Percentiles rank a stretch among this genome's conserved stretches.
Conservation (phyloP, 2,329 filamentous ascomycete species). For the Pseudogymnoascus sp. region DNA sequence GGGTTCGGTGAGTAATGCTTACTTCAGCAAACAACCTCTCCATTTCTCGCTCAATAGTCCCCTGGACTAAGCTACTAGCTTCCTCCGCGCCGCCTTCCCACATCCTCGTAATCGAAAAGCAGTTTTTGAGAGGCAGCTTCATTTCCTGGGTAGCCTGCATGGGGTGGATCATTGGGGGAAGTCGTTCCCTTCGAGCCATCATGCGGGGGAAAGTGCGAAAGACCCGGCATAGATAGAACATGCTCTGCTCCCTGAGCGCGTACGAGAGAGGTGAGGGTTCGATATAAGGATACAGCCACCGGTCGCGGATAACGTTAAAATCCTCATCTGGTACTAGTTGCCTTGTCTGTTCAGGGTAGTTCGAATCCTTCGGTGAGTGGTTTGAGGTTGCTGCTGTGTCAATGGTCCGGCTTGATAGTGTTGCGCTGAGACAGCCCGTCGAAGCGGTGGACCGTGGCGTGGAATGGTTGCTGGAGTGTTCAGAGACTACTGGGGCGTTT, state of each 20-base stretch:
- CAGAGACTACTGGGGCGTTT: not conserved
- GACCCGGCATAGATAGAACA: slow-evolving; percentile 32
- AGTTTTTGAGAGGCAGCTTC: slow-evolving; percentile 31
- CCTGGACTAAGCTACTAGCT: slow-evolving; percentile 29
- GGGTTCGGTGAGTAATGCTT: slow-evolving; percentile 13
- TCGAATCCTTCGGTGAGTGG: slow-evolving; percentile 1
- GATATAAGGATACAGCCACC: slow-evolving; percentile 1
- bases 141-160: slow-evolving; percentile 22
- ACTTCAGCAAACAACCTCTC: slow-evolving; percentile 31
- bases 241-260: slow-evolving; percentile 25
- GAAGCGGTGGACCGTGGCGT: not conserved
- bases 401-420: not conserved
- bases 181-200: slow-evolving; percentile 33
- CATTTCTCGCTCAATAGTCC: slow-evolving; percentile 31
- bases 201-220: slow-evolving; percentile 36
- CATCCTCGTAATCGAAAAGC: slow-evolving; percentile 34
- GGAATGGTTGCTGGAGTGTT: slow-evolving; percentile 1
- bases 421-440: not conserved
- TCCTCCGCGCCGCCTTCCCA: slow-evolving; percentile 32
- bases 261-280: slow-evolving; percentile 10
- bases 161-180: slow-evolving; percentile 35
- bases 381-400: slow-evolving; percentile 8
- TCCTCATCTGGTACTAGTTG: not conserved
- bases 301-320: slow-evolving; percentile 1
- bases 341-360: not conserved